phyloP scores from a whole-genome alignment of 2,329 filamentous ascomycete genomes.

The Microsporum audouinii region DNA sequence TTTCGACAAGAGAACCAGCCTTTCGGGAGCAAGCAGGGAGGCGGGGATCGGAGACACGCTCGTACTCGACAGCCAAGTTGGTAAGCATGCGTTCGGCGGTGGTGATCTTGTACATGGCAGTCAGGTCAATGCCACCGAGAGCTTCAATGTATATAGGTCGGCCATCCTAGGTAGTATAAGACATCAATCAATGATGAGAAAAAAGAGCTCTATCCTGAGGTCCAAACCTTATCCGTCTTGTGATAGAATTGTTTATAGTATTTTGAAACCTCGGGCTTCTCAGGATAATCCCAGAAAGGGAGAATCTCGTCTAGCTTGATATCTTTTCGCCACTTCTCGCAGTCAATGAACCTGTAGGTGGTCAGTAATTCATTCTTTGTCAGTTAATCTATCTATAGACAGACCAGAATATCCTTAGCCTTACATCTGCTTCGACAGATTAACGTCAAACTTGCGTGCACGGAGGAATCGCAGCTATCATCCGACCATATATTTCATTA shows the following conservation, averaged over 20 bases:
- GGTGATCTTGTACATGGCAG: background rate
- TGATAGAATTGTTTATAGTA: background rate
- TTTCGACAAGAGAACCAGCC: background rate
- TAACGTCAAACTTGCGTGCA: background rate
- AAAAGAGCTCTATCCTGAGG: background rate
- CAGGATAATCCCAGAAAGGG: background rate
- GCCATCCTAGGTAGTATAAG: background rate
- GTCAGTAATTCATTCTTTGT: background rate
- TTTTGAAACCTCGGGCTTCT: background rate
- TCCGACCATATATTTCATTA: background rate
- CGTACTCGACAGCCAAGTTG: background rate
- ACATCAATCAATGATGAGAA: background rate
- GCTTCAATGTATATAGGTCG: background rate
- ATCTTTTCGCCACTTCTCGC: background rate
- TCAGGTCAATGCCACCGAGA: background rate
- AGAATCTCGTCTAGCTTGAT: background rate
- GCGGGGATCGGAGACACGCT: background rate
- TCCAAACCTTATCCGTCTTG: background rate
- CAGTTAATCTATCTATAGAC: background rate
- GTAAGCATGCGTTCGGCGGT: background rate
- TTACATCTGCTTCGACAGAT: background rate
- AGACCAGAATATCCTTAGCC: background rate
- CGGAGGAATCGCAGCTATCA: background rate
- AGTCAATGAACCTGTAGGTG: background rate
- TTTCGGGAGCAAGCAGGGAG: background rate